These are phyloP conservation scores for Penicillium carneum DNA, from an alignment of 2,329 filamentous ascomycete genomes.

Conservation along the genomic window DNA sequence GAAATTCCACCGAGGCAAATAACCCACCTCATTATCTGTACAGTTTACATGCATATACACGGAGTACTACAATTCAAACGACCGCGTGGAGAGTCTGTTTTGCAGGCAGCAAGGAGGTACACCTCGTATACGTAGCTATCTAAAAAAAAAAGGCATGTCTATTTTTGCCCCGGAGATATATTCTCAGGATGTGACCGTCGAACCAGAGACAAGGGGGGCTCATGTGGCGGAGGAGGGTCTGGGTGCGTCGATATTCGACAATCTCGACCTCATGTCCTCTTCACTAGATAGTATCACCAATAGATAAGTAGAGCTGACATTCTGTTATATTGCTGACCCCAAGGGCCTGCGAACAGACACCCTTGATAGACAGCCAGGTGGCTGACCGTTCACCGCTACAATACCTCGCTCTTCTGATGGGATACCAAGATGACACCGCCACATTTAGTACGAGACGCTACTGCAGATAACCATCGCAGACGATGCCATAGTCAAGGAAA, in stretches of 20 bases:
- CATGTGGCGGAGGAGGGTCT: slow-evolving; percentile 1
- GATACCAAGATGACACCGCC: slow-evolving; percentile 36
- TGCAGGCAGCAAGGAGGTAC: slow-evolving; percentile 19
- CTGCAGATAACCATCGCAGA: slow-evolving; percentile 29
- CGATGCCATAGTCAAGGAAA: not conserved
- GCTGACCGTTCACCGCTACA: slow-evolving; percentile 37
- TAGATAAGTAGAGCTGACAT: slow-evolving; percentile 6
- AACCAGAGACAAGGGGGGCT: slow-evolving; percentile 11
- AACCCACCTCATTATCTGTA: slow-evolving; percentile 1
- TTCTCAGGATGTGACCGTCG: slow-evolving; percentile 16
- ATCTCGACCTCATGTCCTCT: not conserved
- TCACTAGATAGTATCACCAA: not conserved
- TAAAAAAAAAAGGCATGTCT: not conserved
- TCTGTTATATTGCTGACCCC: not conserved
- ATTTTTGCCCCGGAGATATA: not conserved
- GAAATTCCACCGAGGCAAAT: not conserved
- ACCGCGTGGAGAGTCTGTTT: slow-evolving; percentile 23
- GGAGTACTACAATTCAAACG: slow-evolving; percentile 1
- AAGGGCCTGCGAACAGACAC: not conserved
- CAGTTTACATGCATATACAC: slow-evolving; percentile 7
- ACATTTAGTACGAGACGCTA: slow-evolving; percentile 34
- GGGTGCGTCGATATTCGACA: not conserved
- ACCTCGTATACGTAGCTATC: slow-evolving; percentile 1
- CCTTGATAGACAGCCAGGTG: slow-evolving; percentile 15
- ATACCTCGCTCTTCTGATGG: slow-evolving; percentile 2